Conservation (phyloP, 2,329 filamentous ascomycete species). For the Ceratocystis destructans region DNA sequence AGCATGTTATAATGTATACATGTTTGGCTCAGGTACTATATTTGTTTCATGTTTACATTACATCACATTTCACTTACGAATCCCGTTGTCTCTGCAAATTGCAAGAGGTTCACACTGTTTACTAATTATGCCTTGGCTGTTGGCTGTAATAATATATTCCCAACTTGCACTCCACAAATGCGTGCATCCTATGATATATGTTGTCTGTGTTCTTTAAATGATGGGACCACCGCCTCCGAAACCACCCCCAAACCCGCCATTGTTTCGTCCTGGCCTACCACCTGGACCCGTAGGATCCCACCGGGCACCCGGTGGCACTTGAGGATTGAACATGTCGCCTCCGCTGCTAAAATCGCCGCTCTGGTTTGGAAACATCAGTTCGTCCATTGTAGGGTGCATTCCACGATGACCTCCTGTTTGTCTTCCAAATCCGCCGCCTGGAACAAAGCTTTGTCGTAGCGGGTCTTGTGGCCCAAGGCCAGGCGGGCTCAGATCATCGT, state of each 20-base stretch:
- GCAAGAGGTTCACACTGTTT: background rate
- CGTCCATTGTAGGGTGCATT: slow-evolving; percentile 94
- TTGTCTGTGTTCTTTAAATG: slow-evolving; percentile 1
- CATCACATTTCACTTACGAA: background rate
- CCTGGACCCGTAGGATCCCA: slow-evolving; percentile 74
- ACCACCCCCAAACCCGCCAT: slow-evolving; percentile 24
- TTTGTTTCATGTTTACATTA: background rate
- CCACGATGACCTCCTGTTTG: slow-evolving; percentile 39
- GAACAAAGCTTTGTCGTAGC: slow-evolving; percentile 51
- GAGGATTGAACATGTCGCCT: slow-evolving; percentile 35
- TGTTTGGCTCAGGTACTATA: background rate
- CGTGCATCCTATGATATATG: background rate
- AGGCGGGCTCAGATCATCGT: slow-evolving; percentile 76
- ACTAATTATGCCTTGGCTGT: background rate
- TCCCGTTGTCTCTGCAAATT: background rate
- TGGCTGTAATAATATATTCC: background rate
- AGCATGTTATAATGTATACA: background rate
- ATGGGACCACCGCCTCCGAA: slow-evolving; percentile 24
- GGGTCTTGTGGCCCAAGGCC: slow-evolving; percentile 79
- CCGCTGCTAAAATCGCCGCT: slow-evolving; percentile 40
- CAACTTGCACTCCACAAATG: background rate
- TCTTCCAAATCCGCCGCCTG: slow-evolving; percentile 38
- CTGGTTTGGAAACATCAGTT: slow-evolving; percentile 90
- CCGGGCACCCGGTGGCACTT: slow-evolving; percentile 73
- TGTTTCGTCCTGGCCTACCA: slow-evolving; percentile 27